Evolutionary conservation across 2,329 filamentous ascomycete species (phyloP).

Genomic region (Fusarium armeniacum): DNA sequence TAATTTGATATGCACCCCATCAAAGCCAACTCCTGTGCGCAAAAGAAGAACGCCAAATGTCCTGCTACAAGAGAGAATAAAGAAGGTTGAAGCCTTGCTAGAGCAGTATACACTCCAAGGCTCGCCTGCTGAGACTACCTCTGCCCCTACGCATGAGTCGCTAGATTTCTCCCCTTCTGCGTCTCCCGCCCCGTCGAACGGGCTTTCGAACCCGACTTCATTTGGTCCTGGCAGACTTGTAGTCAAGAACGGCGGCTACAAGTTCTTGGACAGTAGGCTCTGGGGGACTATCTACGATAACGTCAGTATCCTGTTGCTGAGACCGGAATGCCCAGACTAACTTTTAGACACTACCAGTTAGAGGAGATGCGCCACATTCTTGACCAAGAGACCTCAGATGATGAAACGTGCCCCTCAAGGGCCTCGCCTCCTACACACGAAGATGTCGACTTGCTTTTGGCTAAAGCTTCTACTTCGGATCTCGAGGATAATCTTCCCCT

Average conservation of each 20-base stretch:
- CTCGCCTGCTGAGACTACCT: background rate
- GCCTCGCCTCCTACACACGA: constrained; percentile 8
- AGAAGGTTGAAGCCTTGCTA: constrained; percentile 17
- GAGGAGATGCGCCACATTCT: constrained; percentile 27
- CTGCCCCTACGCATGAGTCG: background rate
- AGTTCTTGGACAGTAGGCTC: constrained; percentile 15
- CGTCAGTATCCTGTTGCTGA: background rate
- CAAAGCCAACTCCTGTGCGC: constrained; percentile 20
- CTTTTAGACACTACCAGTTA: background rate
- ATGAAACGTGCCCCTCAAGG: background rate
- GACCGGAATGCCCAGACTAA: background rate
- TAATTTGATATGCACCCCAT: constrained; percentile 8
- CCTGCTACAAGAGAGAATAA: constrained; percentile 10
- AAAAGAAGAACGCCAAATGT: constrained; percentile 30
- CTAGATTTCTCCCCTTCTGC: constrained; percentile 2
- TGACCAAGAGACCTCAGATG: constrained; percentile 23
- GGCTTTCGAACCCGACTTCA: rapidly evolving
- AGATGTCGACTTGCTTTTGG: constrained; percentile 14
- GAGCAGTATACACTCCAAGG: constrained; percentile 19
- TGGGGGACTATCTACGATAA: constrained; percentile 20
- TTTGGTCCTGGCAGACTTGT: constrained; percentile 18
- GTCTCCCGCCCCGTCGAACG: constrained; percentile 1
- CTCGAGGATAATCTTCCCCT: background rate
- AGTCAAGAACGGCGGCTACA: constrained; percentile 20
- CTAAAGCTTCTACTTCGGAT: background rate